Percentiles rank a stretch among this genome's conserved stretches.
These are phyloP conservation scores for Stachybotrys echinatus DNA, from an alignment of 2,329 filamentous ascomycete species.

Conservation along the genomic window DNA sequence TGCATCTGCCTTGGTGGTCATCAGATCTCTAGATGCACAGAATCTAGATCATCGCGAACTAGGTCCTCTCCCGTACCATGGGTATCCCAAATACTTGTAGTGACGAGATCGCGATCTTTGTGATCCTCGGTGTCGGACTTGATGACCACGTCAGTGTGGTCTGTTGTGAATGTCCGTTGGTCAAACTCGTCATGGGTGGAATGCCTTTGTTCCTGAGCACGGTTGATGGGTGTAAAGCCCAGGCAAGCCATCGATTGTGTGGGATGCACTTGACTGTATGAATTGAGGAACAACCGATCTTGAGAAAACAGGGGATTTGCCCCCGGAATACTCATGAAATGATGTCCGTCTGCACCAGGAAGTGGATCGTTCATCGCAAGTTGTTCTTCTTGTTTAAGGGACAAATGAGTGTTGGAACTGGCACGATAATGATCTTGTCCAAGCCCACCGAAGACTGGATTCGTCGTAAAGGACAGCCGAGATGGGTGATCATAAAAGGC, in stretches of 20 bases:
- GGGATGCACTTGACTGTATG: conserved; percentile 16
- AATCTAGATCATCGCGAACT: conserved; percentile 14
- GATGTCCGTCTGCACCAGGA: conserved; percentile 11
- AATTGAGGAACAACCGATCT: conserved; percentile 21
- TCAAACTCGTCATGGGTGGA: conserved; percentile 10
- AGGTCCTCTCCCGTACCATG: conserved; percentile 13
- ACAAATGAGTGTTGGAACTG: conserved; percentile 13
- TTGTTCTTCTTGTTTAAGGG: conserved; percentile 21
- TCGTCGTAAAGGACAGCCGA: conserved; percentile 18
- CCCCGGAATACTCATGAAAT: conserved; percentile 21
- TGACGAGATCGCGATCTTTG: conserved; percentile 16
- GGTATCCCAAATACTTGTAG: conserved; percentile 15
- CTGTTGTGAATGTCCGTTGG: not conserved
- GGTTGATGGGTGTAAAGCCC: conserved; percentile 23
- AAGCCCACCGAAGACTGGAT: conserved; percentile 6
- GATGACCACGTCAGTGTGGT: not conserved
- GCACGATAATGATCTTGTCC: conserved; percentile 20
- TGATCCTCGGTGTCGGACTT: conserved; percentile 5
- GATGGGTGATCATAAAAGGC: conserved; percentile 23
- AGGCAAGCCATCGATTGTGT: conserved; percentile 17
- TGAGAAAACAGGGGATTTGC: conserved; percentile 26
- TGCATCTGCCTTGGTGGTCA: too few relatives aligned
- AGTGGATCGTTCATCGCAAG: conserved; percentile 11
- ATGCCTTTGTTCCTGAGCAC: conserved; percentile 11
- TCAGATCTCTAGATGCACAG: conserved; percentile 19